Evolutionary conservation across 768 basidiomycete species (phyloP).

Genomic region (Boletus tylopilopsis): DNA sequence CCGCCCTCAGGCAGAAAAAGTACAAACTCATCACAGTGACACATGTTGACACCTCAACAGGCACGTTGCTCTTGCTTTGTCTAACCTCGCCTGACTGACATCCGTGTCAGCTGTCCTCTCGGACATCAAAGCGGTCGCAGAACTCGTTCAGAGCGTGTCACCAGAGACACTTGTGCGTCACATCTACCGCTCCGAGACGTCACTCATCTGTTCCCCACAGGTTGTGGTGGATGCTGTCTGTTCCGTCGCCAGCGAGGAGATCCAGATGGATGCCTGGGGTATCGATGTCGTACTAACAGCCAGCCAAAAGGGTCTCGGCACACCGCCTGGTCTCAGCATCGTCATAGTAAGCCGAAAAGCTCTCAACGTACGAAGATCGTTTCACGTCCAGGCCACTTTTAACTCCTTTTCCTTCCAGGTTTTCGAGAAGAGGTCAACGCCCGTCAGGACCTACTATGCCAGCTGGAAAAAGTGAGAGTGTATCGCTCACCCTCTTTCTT

Average conservation of each 20-base stretch:
- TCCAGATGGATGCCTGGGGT: constrained; percentile 90
- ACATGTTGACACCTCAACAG: constrained; percentile 91
- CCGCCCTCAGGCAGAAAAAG: constrained; percentile 69
- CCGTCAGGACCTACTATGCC: constrained; percentile 78
- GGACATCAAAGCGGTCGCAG: constrained; percentile 71
- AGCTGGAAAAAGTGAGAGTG: constrained; percentile 75
- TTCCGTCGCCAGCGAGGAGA: constrained; percentile 93
- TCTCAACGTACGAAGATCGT: constrained; percentile 44
- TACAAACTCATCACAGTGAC: constrained; percentile 93
- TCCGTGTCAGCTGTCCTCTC: constrained; percentile 69
- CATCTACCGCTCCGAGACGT: neutral
- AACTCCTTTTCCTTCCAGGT: neutral
- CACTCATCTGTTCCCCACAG: constrained; percentile 31
- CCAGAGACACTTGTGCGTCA: constrained; percentile 74
- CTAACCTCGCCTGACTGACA: neutral
- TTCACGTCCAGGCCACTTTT: neutral
- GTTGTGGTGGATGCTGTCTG: constrained; percentile 92
- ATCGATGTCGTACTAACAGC: constrained; percentile 87
- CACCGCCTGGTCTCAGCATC: constrained; percentile 90
- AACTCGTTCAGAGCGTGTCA: constrained; percentile 68
- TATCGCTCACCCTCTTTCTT: neutral
- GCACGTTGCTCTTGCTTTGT: constrained; percentile 27
- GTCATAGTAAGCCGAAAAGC: constrained; percentile 79
- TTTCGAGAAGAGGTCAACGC: constrained; percentile 33
- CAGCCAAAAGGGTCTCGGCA: constrained; percentile 89